phyloP scores from a whole-genome alignment of 192 early-diverging fungal genomes.

The Allomyces macrogynus region DNA sequence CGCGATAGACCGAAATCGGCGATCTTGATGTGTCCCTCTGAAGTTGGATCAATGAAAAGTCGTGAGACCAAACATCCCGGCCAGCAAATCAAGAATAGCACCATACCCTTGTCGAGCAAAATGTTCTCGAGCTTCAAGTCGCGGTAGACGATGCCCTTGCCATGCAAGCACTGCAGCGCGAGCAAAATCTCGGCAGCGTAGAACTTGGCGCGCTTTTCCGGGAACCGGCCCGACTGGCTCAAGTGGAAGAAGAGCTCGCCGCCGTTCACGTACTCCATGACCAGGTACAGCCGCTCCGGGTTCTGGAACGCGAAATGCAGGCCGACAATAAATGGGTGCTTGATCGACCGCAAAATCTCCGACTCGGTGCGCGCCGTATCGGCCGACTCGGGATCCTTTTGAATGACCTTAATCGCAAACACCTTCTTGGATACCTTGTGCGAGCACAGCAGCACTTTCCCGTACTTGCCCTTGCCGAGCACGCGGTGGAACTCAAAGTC shows the following conservation, averaged over 20 bases:
- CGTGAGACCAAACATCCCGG: no score
- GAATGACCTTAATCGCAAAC: slow-evolving; percentile 28
- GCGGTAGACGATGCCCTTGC: slow-evolving; percentile 36
- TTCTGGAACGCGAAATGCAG: slow-evolving; percentile 87
- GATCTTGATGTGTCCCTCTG: slow-evolving; percentile 27
- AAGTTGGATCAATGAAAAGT: no score
- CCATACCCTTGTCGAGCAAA: slow-evolving; percentile 20
- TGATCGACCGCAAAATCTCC: slow-evolving; percentile 61
- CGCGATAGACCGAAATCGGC: slow-evolving; percentile 25
- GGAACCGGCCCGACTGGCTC: slow-evolving; percentile 20
- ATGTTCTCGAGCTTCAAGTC: slow-evolving; percentile 56
- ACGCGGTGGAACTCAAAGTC: slow-evolving; percentile 24
- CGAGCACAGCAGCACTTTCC: slow-evolving; percentile 21
- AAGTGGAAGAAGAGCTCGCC: slow-evolving; percentile 89
- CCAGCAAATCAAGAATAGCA: no score
- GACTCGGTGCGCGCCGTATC: slow-evolving; percentile 34
- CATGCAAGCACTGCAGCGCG: slow-evolving; percentile 30
- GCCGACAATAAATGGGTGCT: slow-evolving; percentile 83
- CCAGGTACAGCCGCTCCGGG: slow-evolving; percentile 60
- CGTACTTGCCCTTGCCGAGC: slow-evolving; percentile 21
- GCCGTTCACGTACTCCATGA: slow-evolving; percentile 75
- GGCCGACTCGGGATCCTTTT: slow-evolving; percentile 4
- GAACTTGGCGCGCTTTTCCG: slow-evolving; percentile 23
- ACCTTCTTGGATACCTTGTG: slow-evolving; percentile 21
- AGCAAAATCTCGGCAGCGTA: slow-evolving; percentile 29